Conservation (phyloP, 208 protist species). For the Trypanosoma vivax region DNA sequence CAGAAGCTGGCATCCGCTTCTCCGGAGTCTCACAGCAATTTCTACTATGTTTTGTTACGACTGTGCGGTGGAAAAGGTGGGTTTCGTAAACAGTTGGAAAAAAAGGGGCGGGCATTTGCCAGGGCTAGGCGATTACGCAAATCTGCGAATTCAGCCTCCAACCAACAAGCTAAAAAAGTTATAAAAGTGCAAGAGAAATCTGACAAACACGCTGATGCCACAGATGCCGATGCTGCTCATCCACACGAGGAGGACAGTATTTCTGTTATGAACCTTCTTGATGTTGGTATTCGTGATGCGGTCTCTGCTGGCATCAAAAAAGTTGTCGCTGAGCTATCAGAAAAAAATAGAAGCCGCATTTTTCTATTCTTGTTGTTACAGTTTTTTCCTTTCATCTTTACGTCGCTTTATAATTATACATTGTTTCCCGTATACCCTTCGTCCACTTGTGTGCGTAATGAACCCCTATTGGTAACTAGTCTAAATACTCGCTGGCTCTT, state of each 20-base stretch:
- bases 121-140: slow-evolving; percentile 43
- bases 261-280: background rate
- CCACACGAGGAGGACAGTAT: background rate
- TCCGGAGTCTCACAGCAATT: background rate
- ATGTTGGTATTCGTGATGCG: slow-evolving; percentile 15
- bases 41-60: slow-evolving; percentile 16
- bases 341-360: background rate
- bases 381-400: background rate
- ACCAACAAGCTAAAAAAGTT: too few relatives aligned
- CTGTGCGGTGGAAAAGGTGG: slow-evolving; percentile 65
- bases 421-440: background rate
- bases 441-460: too few relatives aligned
- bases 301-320: slow-evolving; percentile 12
- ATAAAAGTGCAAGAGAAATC: too few relatives aligned
- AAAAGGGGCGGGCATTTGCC: slow-evolving; percentile 73
- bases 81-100: slow-evolving; percentile 80
- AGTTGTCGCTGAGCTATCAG: slow-evolving; percentile 4
- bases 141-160: slow-evolving; percentile 1
- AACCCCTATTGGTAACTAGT: too few relatives aligned
- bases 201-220: too few relatives aligned
- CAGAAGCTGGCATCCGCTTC: background rate
- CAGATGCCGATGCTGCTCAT: background rate
- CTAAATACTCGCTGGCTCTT: too few relatives aligned
- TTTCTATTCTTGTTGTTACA: too few relatives aligned
- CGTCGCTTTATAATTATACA: background rate